Evolutionary conservation across 192 early-diverging fungal genomes (phyloP).

Genomic region (Entomortierella beljakovae): DNA sequence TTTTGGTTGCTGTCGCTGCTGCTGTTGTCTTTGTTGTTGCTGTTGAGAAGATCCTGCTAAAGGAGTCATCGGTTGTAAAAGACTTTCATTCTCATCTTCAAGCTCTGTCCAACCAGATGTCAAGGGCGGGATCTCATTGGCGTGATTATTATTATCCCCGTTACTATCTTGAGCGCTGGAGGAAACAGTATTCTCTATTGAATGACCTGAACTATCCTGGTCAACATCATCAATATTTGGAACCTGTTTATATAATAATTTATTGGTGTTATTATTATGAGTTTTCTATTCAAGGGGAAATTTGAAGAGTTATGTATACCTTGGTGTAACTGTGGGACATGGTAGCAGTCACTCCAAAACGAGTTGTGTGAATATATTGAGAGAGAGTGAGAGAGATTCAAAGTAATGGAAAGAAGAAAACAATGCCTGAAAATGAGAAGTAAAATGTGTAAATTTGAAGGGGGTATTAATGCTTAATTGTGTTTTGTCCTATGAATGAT

Average conservation of each 20-base stretch:
- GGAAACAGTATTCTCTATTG: no score
- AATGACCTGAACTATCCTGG: no score
- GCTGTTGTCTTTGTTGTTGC: slow-evolving; percentile 1
- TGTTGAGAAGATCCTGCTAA: slow-evolving; percentile 2
- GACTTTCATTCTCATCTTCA: background rate
- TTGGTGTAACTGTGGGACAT: slow-evolving; percentile 39
- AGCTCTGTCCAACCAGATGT: slow-evolving; percentile 13
- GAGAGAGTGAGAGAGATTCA: background rate
- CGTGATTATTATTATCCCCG: background rate
- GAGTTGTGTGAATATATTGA: background rate
- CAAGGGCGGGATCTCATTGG: background rate
- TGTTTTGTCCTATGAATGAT: background rate
- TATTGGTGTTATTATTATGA: background rate
- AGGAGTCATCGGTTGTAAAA: background rate
- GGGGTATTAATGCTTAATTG: no score
- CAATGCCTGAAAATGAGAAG: no score
- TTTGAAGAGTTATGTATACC: slow-evolving; percentile 5
- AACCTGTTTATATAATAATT: slow-evolving; percentile 1
- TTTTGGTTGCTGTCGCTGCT: background rate
- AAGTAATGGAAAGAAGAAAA: background rate
- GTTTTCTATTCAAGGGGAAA: background rate
- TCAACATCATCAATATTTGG: slow-evolving; percentile 7
- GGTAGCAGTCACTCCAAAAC: background rate
- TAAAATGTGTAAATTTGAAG: no score
- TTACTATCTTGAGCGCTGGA: background rate